These are phyloP conservation scores for Entomortierella chlamydospora DNA, from an alignment of 192 early-diverging fungal genomes.

Conservation along the genomic window DNA sequence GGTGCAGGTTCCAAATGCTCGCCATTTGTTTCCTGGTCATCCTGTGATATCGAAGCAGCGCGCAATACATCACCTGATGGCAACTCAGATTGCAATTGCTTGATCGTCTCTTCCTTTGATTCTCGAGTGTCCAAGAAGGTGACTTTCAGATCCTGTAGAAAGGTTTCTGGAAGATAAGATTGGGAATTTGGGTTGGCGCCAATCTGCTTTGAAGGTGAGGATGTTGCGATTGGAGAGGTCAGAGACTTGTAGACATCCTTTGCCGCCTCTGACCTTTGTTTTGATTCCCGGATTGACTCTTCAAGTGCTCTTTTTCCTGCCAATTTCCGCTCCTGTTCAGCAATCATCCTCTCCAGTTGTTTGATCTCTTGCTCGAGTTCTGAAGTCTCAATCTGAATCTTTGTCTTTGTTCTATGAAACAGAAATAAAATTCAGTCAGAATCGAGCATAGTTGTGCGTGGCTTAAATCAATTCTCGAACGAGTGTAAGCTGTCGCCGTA, in stretches of 20 bases:
- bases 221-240: slow-evolving; percentile 7
- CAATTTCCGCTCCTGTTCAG: slow-evolving; percentile 34
- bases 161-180: slow-evolving; percentile 28
- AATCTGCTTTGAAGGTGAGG: slow-evolving; percentile 14
- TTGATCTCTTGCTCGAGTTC: slow-evolving; percentile 41
- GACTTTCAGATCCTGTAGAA: slow-evolving; percentile 38
- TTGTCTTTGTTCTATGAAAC: slow-evolving; percentile 43
- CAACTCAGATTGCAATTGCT: slow-evolving; percentile 27
- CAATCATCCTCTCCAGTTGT: slow-evolving; percentile 28
- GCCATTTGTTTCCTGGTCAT: background rate
- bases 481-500: background rate
- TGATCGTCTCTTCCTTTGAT: slow-evolving; percentile 13
- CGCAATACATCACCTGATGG: slow-evolving; percentile 15
- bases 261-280: slow-evolving; percentile 33
- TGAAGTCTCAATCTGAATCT: slow-evolving; percentile 27
- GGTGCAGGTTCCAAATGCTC: background rate
- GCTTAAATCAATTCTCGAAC: too few species aligned
- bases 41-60: background rate
- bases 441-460: too few species aligned
- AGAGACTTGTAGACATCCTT: slow-evolving; percentile 31
- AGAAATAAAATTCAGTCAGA: too few species aligned
- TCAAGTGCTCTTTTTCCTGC: slow-evolving; percentile 27
- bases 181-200: slow-evolving; percentile 11
- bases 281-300: slow-evolving; percentile 34
- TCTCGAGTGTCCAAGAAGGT: slow-evolving; percentile 38